A percentile compares a stretch with the other conserved stretches of the same genome.
Evolutionary conservation across 1,139 yeast species (phyloP).

Genomic region (Eremothecium sinecaudum): DNA sequence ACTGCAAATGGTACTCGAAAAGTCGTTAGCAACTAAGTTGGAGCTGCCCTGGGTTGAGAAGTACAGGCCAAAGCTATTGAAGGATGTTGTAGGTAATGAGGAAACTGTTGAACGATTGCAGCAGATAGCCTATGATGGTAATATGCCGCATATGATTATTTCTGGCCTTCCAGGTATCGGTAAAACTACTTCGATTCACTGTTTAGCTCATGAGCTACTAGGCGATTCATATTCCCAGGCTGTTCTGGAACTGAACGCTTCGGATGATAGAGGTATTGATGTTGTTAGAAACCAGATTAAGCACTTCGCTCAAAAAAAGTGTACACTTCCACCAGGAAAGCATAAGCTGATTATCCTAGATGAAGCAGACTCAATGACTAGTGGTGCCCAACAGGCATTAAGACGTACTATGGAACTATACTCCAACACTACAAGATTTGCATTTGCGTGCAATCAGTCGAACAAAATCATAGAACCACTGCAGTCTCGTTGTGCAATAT

Average conservation of each 20-base stretch:
- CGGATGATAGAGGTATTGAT: constrained; percentile 94
- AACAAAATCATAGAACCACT: constrained; percentile 92
- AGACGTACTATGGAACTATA: constrained; percentile 96
- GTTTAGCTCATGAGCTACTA: constrained; percentile 76
- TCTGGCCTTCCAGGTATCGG: constrained; percentile 97
- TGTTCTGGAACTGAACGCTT: constrained; percentile 85
- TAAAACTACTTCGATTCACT: constrained; percentile 86
- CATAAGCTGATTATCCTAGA: constrained; percentile 87
- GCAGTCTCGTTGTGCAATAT: constrained; percentile 92
- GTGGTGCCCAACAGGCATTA: constrained; percentile 97
- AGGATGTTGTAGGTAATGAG: constrained; percentile 86
- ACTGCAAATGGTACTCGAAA: too few relatives aligned
- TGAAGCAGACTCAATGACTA: constrained; percentile 85
- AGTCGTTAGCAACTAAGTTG: constrained; percentile 22
- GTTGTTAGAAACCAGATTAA: constrained; percentile 89
- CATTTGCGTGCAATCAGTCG: constrained; percentile 93
- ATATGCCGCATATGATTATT: constrained; percentile 92
- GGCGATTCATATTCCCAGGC: constrained; percentile 73
- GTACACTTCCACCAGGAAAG: constrained; percentile 57
- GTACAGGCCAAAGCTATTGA: constrained; percentile 69
- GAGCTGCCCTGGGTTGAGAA: constrained; percentile 75
- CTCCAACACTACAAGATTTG: constrained; percentile 89
- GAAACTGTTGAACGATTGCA: constrained; percentile 81
- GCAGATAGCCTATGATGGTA: constrained; percentile 83
- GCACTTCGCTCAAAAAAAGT: constrained; percentile 91